Conservation (phyloP, 2,329 filamentous ascomycete genomes). For the Shiraia bambusicola region DNA sequence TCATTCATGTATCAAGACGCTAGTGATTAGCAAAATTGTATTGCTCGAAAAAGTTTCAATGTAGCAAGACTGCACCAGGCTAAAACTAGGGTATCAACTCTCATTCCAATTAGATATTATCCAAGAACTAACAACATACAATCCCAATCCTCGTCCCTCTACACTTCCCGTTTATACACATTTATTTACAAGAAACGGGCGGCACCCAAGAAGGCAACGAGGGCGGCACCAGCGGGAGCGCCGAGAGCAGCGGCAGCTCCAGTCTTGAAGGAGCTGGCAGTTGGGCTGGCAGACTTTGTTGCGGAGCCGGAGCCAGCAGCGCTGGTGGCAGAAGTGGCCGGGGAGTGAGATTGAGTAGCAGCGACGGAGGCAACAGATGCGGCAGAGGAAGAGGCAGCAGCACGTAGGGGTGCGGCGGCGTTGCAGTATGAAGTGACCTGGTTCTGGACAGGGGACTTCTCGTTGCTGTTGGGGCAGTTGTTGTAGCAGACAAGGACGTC, state of each 20-base stretch:
- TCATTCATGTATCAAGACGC: too few species aligned
- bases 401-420: conserved; percentile 43
- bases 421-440: conserved; percentile 44
- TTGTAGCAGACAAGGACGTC: conserved; percentile 62
- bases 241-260: conserved; percentile 4
- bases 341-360: conserved; percentile 15
- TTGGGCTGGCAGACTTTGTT: conserved; percentile 8
- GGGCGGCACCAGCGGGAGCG: conserved; percentile 23
- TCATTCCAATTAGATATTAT: too few species aligned
- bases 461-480: conserved; percentile 59
- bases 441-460: conserved; percentile 35
- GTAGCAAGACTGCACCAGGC: too few species aligned
- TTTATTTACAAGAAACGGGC: conserved; percentile 18
- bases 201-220: conserved; percentile 25
- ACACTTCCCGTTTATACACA: too few species aligned
- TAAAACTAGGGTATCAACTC: too few species aligned
- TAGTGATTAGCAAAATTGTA: too few species aligned
- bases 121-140: too few species aligned
- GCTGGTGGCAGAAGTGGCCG: conserved; percentile 6
- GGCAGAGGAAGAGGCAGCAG: conserved; percentile 19
- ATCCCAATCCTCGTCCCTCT: too few species aligned
- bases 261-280: conserved; percentile 4
- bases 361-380: conserved; percentile 23
- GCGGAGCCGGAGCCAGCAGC: conserved; percentile 5
- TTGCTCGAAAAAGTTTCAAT: too few species aligned